Evolutionary conservation across 2,329 filamentous ascomycete species (phyloP), one percentile per base, ranked within the genome.

Genomic region (Claviceps purpurea): DNA sequence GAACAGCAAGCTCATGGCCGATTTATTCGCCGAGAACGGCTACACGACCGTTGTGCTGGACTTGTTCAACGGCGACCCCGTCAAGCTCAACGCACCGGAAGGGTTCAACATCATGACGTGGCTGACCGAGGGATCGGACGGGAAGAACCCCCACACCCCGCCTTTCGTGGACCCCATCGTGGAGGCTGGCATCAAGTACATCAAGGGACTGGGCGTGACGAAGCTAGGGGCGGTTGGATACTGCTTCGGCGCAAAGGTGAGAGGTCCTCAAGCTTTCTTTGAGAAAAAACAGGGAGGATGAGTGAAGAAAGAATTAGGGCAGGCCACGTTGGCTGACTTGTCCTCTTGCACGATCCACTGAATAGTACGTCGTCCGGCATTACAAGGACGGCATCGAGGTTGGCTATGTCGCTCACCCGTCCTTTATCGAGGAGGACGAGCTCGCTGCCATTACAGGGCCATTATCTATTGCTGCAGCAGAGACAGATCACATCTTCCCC

Each of bases 311-410:
- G 1, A 4, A 22, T 11, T 0, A 44, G 16, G 2, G 5, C 11
- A 16, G 18, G 5, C 11, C 26, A 37, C 6, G 8, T 20, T 6
- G 45, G 39, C 14, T 34, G n/a, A n/a, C 16, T n/a, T 49, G 10
- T n/a, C 0, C 22, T 13, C 14, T 40, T 16, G 18, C 6, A 18
- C 20, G 4, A 16, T 30, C 4, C 16, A 40, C 16, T 8, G 10
- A 7, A n/a, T 13, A 84, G 78, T 89, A 86, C 65, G 79, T 87
- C 38, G 75, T 76, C 50, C 81, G 89, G 43, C 85, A 83, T 72
- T 75, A 75, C 70, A 73, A 75, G 52, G 47, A 72, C 52, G 72
- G 70, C 4, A 70, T 81, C 24, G 73, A 82, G 52, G 82, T 62
- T 6, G 82, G 77, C 4, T 87, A 75, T 58, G 72, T 75, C 8